Evolutionary conservation across 345 rosid genomes (phyloP), one percentile per base, ranked within the genome.

Genomic region (Balakata baccata): DNA sequence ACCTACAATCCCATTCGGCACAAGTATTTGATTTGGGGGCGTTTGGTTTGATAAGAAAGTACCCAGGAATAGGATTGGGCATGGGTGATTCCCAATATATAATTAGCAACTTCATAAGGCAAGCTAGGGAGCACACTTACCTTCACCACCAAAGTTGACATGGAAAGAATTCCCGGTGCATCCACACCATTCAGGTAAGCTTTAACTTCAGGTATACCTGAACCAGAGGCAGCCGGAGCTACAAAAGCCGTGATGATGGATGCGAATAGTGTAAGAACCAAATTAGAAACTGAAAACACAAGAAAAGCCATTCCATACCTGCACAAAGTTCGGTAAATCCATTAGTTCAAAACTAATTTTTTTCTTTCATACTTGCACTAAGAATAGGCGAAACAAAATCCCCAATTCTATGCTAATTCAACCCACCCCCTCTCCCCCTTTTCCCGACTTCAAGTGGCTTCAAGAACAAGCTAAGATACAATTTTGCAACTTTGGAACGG

Each of bases 121-220:
- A 23, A 25, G 17, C 38, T 59, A 45, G 41, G 67, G 13, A 64
- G 12, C 2, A 23, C 3, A 68, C 17, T 52, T 72, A 92, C 97
- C 93, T 94, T 94, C 37, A 90, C 86, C 34, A 90, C 16, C 82
- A 92, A 82, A 77, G 97, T 92, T 57, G 87, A 78, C 62, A 87
- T 20, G 0, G 98, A 85, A 79, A 92, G 80, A 64, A 94, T 88
- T 38, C 85, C 95, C 0, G 98, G 97, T 5, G 97, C 91, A 86
- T 94, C 98, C 56, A 94, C 98, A 38, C 98, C 98, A 51, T 94
- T 94, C 77, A 94, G 73, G 84, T 92, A 94, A 68, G 97, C 98
- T 82, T 94, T 92, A 3, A 94, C 95, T 82, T 94, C 98, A 3
- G 97, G 98, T 58, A 94, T 88, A 79, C 98, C 98, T 2, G 97